These are phyloP conservation scores for Micromonas commoda DNA, from an alignment of 139 green algal genomes.

Conservation along the genomic window DNA sequence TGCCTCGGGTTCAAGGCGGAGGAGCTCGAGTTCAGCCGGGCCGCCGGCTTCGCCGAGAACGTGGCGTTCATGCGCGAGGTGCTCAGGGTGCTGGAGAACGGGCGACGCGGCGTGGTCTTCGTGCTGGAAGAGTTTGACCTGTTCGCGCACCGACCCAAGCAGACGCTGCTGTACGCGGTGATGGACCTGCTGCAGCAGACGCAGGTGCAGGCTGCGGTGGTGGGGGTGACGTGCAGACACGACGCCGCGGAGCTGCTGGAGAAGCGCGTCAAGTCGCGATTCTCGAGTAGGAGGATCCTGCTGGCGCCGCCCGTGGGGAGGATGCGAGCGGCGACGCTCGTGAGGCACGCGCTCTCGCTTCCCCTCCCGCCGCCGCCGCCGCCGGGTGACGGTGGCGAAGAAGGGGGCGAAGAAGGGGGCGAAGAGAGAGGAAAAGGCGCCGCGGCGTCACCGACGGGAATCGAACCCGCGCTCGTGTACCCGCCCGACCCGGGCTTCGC, in stretches of 20 bases:
- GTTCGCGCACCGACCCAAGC: conserved; percentile 31
- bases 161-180: conserved; percentile 38
- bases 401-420: background rate
- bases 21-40: conserved; percentile 10
- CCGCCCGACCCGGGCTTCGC: background rate
- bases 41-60: conserved; percentile 26
- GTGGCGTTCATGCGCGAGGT: conserved; percentile 30
- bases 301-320: conserved; percentile 7
- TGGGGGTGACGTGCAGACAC: conserved; percentile 30
- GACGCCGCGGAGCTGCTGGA: conserved; percentile 36
- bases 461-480: background rate
- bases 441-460: background rate
- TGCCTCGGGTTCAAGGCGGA: conserved; percentile 1
- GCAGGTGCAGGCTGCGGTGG: conserved; percentile 30
- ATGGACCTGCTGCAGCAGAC: conserved; percentile 35
- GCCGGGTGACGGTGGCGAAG: no score
- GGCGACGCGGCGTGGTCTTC: conserved; percentile 30
- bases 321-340: background rate
- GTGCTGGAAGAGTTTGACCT: conserved; percentile 40
- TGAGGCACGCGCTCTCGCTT: background rate
- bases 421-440: background rate
- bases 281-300: conserved; percentile 34
- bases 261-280: conserved; percentile 39
- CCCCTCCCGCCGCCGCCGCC: no score
- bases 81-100: conserved; percentile 12